Evolutionary conservation across 208 protist species (phyloP).

Genomic region (Angomonas ambiguus): DNA sequence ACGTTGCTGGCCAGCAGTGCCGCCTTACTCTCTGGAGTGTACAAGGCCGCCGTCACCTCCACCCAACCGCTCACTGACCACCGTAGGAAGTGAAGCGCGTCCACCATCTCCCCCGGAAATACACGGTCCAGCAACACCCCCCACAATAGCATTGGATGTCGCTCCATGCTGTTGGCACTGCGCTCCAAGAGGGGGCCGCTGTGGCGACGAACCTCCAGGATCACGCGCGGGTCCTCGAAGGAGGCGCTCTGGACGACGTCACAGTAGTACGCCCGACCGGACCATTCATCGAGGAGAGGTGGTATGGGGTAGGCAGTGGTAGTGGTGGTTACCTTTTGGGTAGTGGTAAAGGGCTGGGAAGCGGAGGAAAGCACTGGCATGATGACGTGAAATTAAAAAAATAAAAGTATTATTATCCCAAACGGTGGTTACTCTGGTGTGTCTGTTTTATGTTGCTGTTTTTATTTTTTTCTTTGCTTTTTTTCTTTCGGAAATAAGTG

Average conservation of each 20-base stretch:
- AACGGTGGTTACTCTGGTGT: not conserved
- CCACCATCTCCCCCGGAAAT: slow-evolving; percentile 1
- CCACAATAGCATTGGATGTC: not conserved
- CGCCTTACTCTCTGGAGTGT: not conserved
- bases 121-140: not conserved
- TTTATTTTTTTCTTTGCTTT: not conserved
- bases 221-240: not conserved
- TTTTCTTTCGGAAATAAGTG: not conserved
- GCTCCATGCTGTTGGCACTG: not conserved
- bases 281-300: not conserved
- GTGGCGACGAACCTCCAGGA: slow-evolving; percentile 1
- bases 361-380: no score
- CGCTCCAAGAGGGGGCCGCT: not conserved
- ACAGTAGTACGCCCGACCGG: not conserved
- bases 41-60: not conserved
- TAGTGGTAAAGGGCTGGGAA: no score
- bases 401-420: no score
- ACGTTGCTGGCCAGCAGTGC: not conserved
- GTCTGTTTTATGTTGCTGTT: not conserved
- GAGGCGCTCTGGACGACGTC: not conserved
- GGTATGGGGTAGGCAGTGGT: not conserved
- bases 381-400: no score
- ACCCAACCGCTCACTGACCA: not conserved
- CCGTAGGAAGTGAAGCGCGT: not conserved
- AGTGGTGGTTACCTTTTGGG: no score